Evolutionary conservation across 192 early-diverging fungal species (phyloP).

Genomic region (Physocladia obscura): DNA sequence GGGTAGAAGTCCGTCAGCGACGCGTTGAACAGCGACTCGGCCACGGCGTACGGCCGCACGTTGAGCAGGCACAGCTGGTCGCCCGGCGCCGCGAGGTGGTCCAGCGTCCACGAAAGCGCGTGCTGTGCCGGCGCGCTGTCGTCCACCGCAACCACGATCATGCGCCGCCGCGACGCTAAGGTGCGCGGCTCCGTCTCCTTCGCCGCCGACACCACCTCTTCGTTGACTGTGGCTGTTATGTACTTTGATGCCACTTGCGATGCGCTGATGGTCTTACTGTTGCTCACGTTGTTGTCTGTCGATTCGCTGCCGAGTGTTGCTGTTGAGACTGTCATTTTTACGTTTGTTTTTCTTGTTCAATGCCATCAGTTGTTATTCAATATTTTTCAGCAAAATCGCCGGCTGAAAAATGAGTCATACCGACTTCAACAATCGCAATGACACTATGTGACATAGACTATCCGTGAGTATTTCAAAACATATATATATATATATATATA

Average conservation of each 20-base stretch:
- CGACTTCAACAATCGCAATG: too few species aligned
- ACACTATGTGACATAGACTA: too few species aligned
- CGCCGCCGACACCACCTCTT: neutral
- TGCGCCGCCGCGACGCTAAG: conserved; percentile 10
- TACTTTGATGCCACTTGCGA: neutral
- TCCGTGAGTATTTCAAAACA: too few species aligned
- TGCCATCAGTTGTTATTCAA: too few species aligned
- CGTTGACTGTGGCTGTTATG: neutral
- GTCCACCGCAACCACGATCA: conserved; percentile 39
- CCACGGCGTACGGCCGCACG: conserved; percentile 10
- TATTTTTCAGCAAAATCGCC: too few species aligned
- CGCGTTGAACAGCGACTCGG: neutral
- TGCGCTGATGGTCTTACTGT: neutral
- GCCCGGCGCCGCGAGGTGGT: conserved; percentile 19
- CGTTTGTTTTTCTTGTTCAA: too few species aligned
- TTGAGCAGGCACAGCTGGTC: conserved; percentile 20
- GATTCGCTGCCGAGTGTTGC: neutral
- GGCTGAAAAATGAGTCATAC: too few species aligned
- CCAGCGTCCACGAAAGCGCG: conserved; percentile 38
- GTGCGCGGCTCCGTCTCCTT: neutral
- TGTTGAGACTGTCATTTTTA: neutral
- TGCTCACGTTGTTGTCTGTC: neutral
- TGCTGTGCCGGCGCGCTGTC: conserved; percentile 17
- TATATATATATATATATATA: too few species aligned
- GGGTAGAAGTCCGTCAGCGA: conserved; percentile 6